Percentiles rank a stretch among this genome's conserved stretches.
Conservation (phyloP, 2,329 filamentous ascomycete species). For the Arthrobotrys sphaeroides region DNA sequence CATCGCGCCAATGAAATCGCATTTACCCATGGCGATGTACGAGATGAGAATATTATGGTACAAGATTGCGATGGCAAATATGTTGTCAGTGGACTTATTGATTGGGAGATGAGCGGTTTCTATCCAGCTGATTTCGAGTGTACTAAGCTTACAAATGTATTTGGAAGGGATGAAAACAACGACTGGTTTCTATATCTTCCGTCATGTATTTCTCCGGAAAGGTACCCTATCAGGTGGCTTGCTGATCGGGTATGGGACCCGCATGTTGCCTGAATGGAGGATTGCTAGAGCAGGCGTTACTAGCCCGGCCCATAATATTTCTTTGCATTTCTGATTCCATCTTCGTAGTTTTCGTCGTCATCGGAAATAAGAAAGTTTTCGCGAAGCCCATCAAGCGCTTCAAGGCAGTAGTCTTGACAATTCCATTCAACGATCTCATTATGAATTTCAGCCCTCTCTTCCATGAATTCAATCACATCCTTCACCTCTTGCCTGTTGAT, state of each 20-base stretch:
- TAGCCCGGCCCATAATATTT: conserved; percentile 30
- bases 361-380: conserved; percentile 37
- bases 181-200: conserved; percentile 35
- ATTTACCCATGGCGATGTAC: conserved; percentile 32
- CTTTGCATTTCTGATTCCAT: conserved; percentile 30
- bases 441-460: conserved; percentile 12
- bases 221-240: conserved; percentile 33
- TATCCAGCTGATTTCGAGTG: conserved; percentile 58
- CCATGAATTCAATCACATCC: conserved; percentile 33
- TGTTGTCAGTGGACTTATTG: conserved; percentile 56
- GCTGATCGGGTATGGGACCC: conserved; percentile 25
- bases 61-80: conserved; percentile 23
- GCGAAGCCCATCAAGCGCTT: conserved; percentile 36
- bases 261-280: conserved; percentile 15
- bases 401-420: conserved; percentile 45
- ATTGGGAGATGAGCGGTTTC: conserved; percentile 59
- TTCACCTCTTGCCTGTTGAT: conserved; percentile 32
- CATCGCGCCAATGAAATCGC: conserved; percentile 22
- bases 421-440: conserved; percentile 44
- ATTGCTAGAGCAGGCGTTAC: conserved; percentile 13
- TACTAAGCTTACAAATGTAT: conserved; percentile 35
- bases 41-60: conserved; percentile 33
- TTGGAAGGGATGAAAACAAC: background rate
- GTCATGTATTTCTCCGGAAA: conserved; percentile 36
- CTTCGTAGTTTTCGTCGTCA: conserved; percentile 29